Conservation (phyloP, 129 eudicot species). For the Arctium minus region DNA sequence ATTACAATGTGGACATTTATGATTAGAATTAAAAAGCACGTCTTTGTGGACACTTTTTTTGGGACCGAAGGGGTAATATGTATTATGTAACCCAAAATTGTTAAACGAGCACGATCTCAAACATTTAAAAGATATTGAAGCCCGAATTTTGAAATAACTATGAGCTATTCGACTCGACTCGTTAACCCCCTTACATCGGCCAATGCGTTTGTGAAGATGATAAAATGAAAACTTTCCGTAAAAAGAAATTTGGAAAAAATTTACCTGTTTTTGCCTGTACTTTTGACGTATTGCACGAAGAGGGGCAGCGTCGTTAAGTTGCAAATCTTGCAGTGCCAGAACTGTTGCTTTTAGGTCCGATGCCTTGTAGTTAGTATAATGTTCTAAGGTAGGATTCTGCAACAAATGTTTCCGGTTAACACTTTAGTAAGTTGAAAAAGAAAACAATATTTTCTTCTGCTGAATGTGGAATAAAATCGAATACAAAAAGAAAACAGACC, state of each 20-base stretch:
- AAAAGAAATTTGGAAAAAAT: background rate
- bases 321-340: constrained; percentile 67
- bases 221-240: background rate
- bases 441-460: background rate
- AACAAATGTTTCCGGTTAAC: constrained; percentile 1
- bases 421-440: constrained; percentile 2
- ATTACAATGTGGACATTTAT: no score
- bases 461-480: background rate
- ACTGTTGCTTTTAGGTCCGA: constrained; percentile 61
- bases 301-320: constrained; percentile 48
- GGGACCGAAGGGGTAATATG: no score
- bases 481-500: constrained; percentile 42
- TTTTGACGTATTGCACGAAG: constrained; percentile 74
- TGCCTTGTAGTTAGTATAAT: constrained; percentile 60
- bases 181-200: background rate
- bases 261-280: constrained; percentile 73
- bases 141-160: no score
- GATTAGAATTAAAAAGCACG: no score
- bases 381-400: constrained; percentile 88
- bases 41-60: no score
- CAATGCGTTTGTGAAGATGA: background rate
- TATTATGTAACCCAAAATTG: no score
- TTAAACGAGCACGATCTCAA: background rate
- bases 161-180: background rate
- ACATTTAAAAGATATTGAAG: background rate